A percentile compares a stretch with the other conserved stretches of the same genome.
Conservation (phyloP, 1,284 basidiomycete genomes). For the Fistulinella cinereoalba region DNA sequence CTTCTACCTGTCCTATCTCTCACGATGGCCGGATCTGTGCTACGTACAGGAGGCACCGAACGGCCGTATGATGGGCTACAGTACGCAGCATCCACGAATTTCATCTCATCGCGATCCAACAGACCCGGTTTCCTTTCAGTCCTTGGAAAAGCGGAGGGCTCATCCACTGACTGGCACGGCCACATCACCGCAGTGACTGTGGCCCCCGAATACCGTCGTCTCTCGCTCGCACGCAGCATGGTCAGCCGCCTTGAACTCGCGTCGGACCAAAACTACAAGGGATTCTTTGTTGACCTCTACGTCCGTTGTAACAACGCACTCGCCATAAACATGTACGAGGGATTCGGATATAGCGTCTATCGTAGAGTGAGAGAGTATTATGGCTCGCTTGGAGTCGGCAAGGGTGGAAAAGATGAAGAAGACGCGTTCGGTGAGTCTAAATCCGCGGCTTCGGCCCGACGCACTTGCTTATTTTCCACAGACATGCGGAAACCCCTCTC, state of each 20-base stretch:
- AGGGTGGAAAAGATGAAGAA: constrained; percentile 75
- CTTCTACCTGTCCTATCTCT: constrained; percentile 86
- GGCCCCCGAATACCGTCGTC: constrained; percentile 85
- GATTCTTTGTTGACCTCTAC: constrained; percentile 88
- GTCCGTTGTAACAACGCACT: constrained; percentile 79
- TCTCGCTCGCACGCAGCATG: constrained; percentile 79
- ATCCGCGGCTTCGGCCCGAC: neutral
- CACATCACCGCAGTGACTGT: constrained; percentile 92
- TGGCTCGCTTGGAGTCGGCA: constrained; percentile 66
- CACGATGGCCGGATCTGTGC: constrained; percentile 88
- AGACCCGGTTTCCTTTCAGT: constrained; percentile 45
- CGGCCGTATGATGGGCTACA: constrained; percentile 84
- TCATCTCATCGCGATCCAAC: constrained; percentile 8
- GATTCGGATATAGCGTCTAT: constrained; percentile 85
- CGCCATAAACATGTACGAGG: constrained; percentile 83
- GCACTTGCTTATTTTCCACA: constrained; percentile 32
- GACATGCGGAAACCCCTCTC: constrained; percentile 88
- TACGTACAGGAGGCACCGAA: constrained; percentile 75
- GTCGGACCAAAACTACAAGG: constrained; percentile 73
- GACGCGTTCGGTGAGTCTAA: constrained; percentile 81
- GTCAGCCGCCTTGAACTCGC: constrained; percentile 80
- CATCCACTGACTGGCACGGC: constrained; percentile 73
- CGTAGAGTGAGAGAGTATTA: constrained; percentile 85
- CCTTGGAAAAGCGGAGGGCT: constrained; percentile 83
- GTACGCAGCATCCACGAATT: constrained; percentile 43